Conservation (phyloP, 345 rosid genomes). For the Hibiscus syriacus region DNA sequence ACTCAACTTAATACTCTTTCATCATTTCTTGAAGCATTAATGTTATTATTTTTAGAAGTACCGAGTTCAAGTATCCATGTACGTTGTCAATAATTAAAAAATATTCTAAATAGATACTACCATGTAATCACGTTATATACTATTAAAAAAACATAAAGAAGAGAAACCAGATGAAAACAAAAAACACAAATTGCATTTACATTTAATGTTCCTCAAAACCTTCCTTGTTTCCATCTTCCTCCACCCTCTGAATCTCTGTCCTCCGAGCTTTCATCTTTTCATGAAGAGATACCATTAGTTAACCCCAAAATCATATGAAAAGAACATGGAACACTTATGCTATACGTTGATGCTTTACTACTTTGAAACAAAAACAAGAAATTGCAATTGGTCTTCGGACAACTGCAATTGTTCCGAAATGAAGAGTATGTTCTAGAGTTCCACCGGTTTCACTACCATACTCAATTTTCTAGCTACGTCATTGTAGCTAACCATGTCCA, state of each 20-base stretch:
- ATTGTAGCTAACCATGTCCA: conserved; percentile 36
- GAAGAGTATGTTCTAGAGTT: conserved; percentile 25
- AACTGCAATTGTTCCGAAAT: conserved; percentile 26
- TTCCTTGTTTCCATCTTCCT: conserved; percentile 82
- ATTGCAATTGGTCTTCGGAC: conserved; percentile 79
- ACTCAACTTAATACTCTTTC: too few species aligned
- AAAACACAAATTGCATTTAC: not conserved
- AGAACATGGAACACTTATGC: too few species aligned
- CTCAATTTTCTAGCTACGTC: conserved; percentile 53
- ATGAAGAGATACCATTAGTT: too few species aligned
- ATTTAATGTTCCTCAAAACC: conserved; percentile 42
- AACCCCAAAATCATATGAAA: too few species aligned
- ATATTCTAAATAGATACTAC: too few species aligned
- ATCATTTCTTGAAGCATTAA: too few species aligned
- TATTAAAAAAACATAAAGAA: too few species aligned
- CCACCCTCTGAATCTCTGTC: conserved; percentile 51
- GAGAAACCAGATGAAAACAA: too few species aligned
- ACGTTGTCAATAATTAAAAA: too few species aligned
- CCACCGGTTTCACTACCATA: conserved; percentile 31
- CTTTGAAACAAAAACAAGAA: conserved; percentile 5
- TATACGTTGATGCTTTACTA: not conserved
- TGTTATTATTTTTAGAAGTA: too few species aligned
- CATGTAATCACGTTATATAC: too few species aligned
- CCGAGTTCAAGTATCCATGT: too few species aligned
- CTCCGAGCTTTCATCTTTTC: conserved; percentile 76